phyloP scores from a whole-genome alignment of 305 asterid genomes.

The Solanum hybrid region DNA sequence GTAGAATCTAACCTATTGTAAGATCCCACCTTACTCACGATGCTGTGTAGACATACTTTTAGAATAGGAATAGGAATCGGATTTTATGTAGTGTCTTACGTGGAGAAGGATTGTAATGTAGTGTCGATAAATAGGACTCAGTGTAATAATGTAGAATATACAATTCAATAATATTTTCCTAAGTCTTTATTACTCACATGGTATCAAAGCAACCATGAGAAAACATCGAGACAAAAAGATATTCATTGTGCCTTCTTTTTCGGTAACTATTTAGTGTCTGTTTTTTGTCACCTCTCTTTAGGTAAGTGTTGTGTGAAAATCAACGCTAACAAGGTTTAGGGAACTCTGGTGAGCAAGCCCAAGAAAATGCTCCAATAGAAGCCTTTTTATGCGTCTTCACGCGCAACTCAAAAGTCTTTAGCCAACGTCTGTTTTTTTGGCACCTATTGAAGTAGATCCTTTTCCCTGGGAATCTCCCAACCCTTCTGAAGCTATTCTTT shows the following conservation, averaged over 20 bases:
- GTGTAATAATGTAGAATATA: neutral
- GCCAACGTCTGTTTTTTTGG: neutral
- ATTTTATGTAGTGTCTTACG: neutral
- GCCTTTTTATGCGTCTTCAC: neutral
- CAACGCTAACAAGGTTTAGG: neutral
- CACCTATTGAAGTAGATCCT: neutral
- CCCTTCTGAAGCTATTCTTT: neutral
- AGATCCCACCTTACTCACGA: neutral
- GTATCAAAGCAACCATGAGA: neutral
- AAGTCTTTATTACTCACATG: neutral
- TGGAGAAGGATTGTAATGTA: neutral
- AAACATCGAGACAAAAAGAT: neutral
- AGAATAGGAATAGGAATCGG: neutral
- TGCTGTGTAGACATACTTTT: neutral
- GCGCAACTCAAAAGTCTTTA: neutral
- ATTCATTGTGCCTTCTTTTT: neutral
- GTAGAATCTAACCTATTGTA: neutral
- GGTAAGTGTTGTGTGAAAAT: neutral
- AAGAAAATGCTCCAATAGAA: neutral
- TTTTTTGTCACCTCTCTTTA: neutral
- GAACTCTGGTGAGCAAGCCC: neutral
- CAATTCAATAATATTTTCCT: neutral
- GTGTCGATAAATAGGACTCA: neutral
- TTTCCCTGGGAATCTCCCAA: neutral
- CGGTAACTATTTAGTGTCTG: neutral